Conservation (phyloP, 2,329 filamentous ascomycete genomes). For the Paramyrothecium roridum region DNA sequence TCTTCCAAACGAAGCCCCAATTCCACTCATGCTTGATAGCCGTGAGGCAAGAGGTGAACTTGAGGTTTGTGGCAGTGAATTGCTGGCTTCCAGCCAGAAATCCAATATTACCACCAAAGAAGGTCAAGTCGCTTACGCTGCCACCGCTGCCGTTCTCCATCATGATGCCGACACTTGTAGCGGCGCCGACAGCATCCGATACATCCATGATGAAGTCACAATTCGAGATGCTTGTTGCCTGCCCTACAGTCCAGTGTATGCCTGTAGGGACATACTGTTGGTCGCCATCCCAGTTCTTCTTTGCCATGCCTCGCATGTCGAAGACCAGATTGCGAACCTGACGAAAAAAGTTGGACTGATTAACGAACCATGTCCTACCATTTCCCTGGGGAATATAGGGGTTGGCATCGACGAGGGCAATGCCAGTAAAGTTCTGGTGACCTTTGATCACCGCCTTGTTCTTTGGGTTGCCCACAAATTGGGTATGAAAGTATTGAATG, state of each 20-base stretch:
- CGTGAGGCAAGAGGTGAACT: conserved; percentile 59
- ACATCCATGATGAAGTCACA: conserved; percentile 51
- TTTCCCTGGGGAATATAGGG: conserved; percentile 51
- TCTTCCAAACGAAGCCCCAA: conserved; percentile 61
- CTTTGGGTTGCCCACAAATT: conserved; percentile 66
- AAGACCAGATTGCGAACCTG: conserved; percentile 57
- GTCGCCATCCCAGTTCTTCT: conserved; percentile 25
- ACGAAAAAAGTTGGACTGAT: conserved; percentile 60
- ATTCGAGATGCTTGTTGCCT: conserved; percentile 57
- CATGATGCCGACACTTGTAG: conserved; percentile 58
- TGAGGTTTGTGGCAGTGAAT: conserved; percentile 61
- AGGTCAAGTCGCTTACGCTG: conserved; percentile 47
- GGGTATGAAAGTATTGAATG: conserved; percentile 72
- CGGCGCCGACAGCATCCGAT: conserved; percentile 23
- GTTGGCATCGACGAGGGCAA: conserved; percentile 68
- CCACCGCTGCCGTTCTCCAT: conserved; percentile 59
- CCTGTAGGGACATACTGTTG: conserved; percentile 32
- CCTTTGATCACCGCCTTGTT: conserved; percentile 52
- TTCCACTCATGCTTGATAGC: conserved; percentile 67
- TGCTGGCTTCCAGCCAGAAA: conserved; percentile 61
- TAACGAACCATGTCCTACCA: conserved; percentile 65
- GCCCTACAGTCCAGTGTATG: conserved; percentile 62
- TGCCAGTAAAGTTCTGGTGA: conserved; percentile 53
- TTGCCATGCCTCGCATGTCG: conserved; percentile 49
- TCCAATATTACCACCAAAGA: conserved; percentile 46